Evolutionary conservation across 2,329 filamentous ascomycete species (phyloP).

Genomic region (Cladophialophora chaetospira): DNA sequence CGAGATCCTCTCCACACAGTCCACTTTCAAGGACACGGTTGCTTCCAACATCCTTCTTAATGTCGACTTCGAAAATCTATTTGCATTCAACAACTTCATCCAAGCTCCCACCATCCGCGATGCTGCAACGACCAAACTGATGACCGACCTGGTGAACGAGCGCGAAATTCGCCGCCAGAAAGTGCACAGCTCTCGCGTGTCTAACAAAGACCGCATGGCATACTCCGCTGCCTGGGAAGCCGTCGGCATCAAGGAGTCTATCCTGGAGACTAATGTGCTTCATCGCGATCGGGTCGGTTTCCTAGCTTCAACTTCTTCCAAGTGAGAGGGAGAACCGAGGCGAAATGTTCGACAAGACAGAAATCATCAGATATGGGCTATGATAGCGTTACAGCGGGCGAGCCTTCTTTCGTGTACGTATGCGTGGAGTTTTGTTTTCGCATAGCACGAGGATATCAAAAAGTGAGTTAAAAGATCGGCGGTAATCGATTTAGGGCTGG

Average conservation of each 20-base stretch:
- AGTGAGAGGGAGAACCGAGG: conserved; percentile 3
- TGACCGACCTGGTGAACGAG: conserved; percentile 27
- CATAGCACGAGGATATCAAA: conserved; percentile 11
- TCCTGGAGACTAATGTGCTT: conserved; percentile 19
- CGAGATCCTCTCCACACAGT: conserved; percentile 6
- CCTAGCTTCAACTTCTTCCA: conserved; percentile 21
- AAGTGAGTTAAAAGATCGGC: not conserved
- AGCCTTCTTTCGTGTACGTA: conserved; percentile 11
- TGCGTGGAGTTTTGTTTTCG: conserved; percentile 2
- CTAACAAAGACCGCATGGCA: conserved; percentile 27
- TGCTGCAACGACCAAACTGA: conserved; percentile 16
- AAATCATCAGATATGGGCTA: conserved; percentile 6
- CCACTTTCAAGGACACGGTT: conserved; percentile 19
- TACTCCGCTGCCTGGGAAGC: conserved; percentile 29
- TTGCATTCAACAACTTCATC: conserved; percentile 21
- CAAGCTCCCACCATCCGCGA: conserved; percentile 8
- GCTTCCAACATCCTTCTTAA: conserved; percentile 32
- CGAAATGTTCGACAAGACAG: not conserved
- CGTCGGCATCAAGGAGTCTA: conserved; percentile 28
- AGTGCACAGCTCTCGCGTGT: conserved; percentile 17
- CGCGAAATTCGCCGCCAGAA: conserved; percentile 29
- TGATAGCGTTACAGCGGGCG: conserved; percentile 16
- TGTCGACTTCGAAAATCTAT: conserved; percentile 31
- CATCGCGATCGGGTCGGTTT: conserved; percentile 30
- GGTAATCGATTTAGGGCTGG: not conserved